Conservation (phyloP, 163 green algal species). For the Scenedesmus sp. region DNA sequence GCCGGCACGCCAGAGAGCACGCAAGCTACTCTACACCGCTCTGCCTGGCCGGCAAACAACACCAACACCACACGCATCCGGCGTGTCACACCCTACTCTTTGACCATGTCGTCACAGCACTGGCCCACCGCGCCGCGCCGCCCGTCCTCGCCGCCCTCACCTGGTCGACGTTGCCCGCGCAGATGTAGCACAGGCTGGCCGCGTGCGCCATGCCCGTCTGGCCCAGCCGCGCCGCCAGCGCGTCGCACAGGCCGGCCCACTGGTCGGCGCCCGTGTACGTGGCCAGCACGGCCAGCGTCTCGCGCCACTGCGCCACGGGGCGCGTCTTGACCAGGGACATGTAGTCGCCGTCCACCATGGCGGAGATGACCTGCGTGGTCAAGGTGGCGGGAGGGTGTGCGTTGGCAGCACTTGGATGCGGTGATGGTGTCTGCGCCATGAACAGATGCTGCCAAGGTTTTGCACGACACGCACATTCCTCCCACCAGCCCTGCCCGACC, state of each 20-base stretch:
- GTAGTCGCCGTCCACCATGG: constrained; percentile 83
- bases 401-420: background rate
- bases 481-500: too few species aligned
- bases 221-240: constrained; percentile 79
- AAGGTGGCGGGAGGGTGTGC: background rate
- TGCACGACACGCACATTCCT: too few species aligned
- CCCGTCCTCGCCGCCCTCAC: too few species aligned
- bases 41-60: too few species aligned
- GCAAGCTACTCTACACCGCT: too few species aligned
- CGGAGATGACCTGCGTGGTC: constrained; percentile 71
- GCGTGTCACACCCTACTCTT: too few species aligned
- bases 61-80: too few species aligned
- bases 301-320: constrained; percentile 88
- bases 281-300: constrained; percentile 95
- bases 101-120: too few species aligned
- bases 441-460: too few species aligned
- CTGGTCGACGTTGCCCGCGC: constrained; percentile 90
- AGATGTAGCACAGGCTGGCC: constrained; percentile 94
- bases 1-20: too few species aligned
- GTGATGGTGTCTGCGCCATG: too few species aligned
- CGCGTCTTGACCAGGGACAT: constrained; percentile 84
- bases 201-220: constrained; percentile 81
- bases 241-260: constrained; percentile 81
- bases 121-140: too few species aligned
- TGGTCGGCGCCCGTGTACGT: constrained; percentile 83